phyloP scores from a whole-genome alignment of 1,284 basidiomycete genomes.

The Sporisorium reilianum region DNA sequence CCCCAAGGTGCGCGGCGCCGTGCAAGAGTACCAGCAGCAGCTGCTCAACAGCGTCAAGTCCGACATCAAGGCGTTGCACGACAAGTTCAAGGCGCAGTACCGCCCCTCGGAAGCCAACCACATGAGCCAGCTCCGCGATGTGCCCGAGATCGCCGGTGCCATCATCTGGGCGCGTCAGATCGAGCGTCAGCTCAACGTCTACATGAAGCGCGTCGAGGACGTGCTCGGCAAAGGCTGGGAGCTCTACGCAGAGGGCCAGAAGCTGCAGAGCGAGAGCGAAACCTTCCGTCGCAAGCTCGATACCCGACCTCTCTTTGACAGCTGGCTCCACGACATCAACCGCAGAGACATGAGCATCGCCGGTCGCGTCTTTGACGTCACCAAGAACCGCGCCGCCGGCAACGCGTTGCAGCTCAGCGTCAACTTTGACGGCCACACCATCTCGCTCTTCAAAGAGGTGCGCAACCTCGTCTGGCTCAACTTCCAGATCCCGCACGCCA shows the following conservation, averaged over 20 bases:
- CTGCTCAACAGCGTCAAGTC: conserved; percentile 80
- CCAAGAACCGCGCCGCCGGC: conserved; percentile 75
- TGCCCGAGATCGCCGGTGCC: conserved; percentile 95
- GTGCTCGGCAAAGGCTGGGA: conserved; percentile 99
- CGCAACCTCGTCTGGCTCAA: conserved; percentile 94
- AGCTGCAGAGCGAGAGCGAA: conserved; percentile 88
- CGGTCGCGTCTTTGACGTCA: conserved; percentile 96
- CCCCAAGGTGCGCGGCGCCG: conserved; percentile 87
- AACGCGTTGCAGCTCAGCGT: conserved; percentile 83
- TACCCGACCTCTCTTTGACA: conserved; percentile 91
- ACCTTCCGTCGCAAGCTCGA: conserved; percentile 97
- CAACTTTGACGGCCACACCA: conserved; percentile 97
- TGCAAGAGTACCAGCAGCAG: conserved; percentile 97
- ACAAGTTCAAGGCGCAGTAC: conserved; percentile 86
- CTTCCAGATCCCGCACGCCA: conserved; percentile 93
- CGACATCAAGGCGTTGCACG: conserved; percentile 93
- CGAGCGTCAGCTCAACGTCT: conserved; percentile 91
- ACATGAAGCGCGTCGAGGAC: conserved; percentile 99
- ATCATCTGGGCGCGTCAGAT: conserved; percentile 99
- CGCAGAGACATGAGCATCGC: conserved; percentile 86
- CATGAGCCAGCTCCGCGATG: conserved; percentile 97
- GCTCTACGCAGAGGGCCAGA: conserved; percentile 97
- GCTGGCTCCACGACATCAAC: conserved; percentile 95
- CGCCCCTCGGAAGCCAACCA: conserved; percentile 94
- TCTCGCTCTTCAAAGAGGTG: conserved; percentile 98